Evolutionary conservation across 176 grass and related monocot species (phyloP).

Genomic region (Otatea glauca): DNA sequence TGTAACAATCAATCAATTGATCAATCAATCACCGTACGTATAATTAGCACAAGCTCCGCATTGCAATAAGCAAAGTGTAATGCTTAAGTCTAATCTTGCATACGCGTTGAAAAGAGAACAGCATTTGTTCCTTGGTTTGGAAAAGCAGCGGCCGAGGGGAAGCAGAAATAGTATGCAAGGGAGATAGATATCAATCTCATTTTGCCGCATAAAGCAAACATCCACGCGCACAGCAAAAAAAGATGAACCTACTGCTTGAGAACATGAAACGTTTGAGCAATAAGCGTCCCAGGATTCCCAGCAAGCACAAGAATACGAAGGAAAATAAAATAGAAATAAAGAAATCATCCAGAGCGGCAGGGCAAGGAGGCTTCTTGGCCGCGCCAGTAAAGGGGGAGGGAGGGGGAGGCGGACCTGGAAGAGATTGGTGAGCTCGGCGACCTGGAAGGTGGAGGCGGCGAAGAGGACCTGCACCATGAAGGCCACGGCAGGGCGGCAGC

Average conservation of each 20-base stretch:
- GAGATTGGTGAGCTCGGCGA: slow-evolving; percentile 82
- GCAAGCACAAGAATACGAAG: slow-evolving; percentile 7
- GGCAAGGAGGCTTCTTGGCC: neutral
- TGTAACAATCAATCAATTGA: too few relatives aligned
- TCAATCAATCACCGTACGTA: neutral
- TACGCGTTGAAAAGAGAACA: neutral
- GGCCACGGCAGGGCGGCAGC: slow-evolving; percentile 71
- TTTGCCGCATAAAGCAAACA: slow-evolving; percentile 1
- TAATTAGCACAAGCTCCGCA: slow-evolving; percentile 1
- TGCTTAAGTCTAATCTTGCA: neutral
- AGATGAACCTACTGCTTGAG: neutral
- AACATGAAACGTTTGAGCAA: neutral
- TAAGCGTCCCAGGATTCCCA: neutral
- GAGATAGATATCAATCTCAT: neutral
- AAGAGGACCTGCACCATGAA: slow-evolving; percentile 92
- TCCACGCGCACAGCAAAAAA: neutral
- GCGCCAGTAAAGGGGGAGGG: neutral
- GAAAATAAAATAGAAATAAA: neutral
- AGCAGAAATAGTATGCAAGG: neutral
- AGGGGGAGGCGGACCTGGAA: slow-evolving; percentile 71
- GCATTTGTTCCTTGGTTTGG: neutral
- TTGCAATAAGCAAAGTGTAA: neutral
- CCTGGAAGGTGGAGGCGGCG: slow-evolving; percentile 78
- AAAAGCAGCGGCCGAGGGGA: neutral
- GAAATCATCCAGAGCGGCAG: slow-evolving; percentile 18